These are phyloP conservation scores for Geranium incanum DNA, from an alignment of 441 rosid genomes.

Conservation along the genomic window DNA sequence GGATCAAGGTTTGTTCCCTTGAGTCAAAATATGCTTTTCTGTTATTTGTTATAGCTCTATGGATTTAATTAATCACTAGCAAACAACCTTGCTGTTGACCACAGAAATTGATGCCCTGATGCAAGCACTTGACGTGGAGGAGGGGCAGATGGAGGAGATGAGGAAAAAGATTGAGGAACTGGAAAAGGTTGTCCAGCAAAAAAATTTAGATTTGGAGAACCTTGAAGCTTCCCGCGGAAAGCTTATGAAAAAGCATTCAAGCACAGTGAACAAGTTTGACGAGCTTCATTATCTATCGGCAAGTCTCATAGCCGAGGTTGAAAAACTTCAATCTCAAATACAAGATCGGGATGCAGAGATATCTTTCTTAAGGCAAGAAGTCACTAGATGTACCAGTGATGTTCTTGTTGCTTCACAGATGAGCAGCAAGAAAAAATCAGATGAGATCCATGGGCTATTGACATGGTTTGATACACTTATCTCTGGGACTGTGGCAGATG, in stretches of 20 bases:
- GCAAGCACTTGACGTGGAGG: slow-evolving; percentile 99
- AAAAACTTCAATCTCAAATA: slow-evolving; percentile 81
- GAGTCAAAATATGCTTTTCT: slow-evolving; percentile 16
- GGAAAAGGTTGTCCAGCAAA: slow-evolving; percentile 57
- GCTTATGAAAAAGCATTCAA: slow-evolving; percentile 74
- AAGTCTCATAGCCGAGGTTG: slow-evolving; percentile 77
- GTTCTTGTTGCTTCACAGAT: slow-evolving; percentile 71
- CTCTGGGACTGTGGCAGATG: slow-evolving; percentile 41
- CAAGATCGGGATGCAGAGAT: slow-evolving; percentile 89
- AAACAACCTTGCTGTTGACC: slow-evolving; percentile 20
- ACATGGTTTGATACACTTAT: slow-evolving; percentile 53
- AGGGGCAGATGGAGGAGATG: slow-evolving; percentile 86
- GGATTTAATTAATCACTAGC: slow-evolving; percentile 10
- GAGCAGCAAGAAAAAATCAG: slow-evolving; percentile 47
- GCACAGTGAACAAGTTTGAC: slow-evolving; percentile 81
- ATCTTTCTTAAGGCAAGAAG: slow-evolving; percentile 97
- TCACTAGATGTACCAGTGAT: slow-evolving; percentile 89
- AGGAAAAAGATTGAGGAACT: slow-evolving; percentile 53
- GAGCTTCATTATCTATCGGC: slow-evolving; percentile 94
- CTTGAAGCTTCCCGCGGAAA: slow-evolving; percentile 81
- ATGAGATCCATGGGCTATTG: slow-evolving; percentile 52
- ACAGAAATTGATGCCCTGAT: slow-evolving; percentile 90
- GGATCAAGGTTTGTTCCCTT: slow-evolving; percentile 64
- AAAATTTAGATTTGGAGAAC: slow-evolving; percentile 59
- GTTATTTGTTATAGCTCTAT: background rate